Conservation (phyloP, 2,329 filamentous ascomycete genomes). For the Botrytis fabae region DNA sequence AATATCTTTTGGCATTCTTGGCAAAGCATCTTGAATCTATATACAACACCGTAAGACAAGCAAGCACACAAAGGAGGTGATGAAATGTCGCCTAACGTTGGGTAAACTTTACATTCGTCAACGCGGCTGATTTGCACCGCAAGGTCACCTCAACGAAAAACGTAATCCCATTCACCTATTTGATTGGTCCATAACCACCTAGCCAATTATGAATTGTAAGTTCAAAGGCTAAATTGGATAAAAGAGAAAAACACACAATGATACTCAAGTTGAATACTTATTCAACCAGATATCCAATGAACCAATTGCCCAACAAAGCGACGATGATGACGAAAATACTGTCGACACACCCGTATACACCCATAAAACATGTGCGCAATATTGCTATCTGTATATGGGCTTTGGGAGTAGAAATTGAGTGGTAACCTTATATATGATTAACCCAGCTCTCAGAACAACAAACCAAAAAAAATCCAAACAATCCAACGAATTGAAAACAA, state of each 20-base stretch:
- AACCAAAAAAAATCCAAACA: neutral
- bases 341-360: neutral
- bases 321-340: neutral
- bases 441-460: neutral
- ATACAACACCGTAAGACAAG: too few relatives aligned
- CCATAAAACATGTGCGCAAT: neutral
- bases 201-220: rapidly evolving
- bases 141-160: neutral
- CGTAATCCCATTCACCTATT: neutral
- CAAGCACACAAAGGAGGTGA: neutral
- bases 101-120: neutral
- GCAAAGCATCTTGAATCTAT: neutral
- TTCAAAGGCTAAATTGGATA: neutral
- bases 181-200: neutral
- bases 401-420: neutral
- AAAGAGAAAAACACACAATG: neutral
- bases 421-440: neutral
- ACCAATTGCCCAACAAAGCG: neutral
- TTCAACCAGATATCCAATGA: neutral
- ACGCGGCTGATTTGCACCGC: neutral
- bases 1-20: neutral
- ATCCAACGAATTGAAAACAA: neutral
- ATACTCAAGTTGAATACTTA: neutral
- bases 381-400: neutral
- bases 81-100: neutral